Evolutionary conservation across 257 asterid genomes (phyloP).

Genomic region (Solanum medicagineum): DNA sequence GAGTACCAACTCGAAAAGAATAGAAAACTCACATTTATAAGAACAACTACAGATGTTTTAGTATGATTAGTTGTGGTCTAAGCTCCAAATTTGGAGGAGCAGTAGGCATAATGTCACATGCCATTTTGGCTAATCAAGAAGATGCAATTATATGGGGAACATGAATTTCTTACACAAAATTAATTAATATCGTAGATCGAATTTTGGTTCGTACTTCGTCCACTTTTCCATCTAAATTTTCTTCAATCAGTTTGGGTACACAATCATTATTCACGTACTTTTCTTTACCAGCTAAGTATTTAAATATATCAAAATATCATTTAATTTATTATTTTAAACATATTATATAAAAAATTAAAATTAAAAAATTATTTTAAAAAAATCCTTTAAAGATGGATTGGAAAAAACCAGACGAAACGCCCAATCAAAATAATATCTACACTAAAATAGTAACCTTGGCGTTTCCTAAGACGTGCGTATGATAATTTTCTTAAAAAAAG

Average conservation of each 20-base stretch:
- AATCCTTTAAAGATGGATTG: too few relatives aligned
- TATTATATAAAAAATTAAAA: too few relatives aligned
- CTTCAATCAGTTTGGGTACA: not conserved
- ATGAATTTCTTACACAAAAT: not conserved
- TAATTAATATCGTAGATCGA: too few relatives aligned
- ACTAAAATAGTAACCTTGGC: not conserved
- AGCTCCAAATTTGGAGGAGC: not conserved
- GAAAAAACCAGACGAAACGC: not conserved
- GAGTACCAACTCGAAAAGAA: not conserved
- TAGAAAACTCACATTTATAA: not conserved
- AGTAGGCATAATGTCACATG: not conserved
- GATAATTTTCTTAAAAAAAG: not conserved
- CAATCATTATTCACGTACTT: not conserved
- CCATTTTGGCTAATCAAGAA: not conserved
- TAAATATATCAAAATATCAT: too few relatives aligned
- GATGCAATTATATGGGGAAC: not conserved
- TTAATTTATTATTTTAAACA: too few relatives aligned
- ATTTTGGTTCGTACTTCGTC: not conserved
- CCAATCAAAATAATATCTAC: not conserved
- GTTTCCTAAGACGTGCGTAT: not conserved
- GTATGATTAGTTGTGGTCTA: not conserved
- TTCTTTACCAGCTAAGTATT: not conserved
- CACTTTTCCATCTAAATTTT: not conserved
- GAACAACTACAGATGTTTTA: not conserved
- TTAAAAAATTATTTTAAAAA: too few relatives aligned